Base-by-base conservation (phyloP, 805 yeast genomes). In the Candida nonsorbophila region DNA sequence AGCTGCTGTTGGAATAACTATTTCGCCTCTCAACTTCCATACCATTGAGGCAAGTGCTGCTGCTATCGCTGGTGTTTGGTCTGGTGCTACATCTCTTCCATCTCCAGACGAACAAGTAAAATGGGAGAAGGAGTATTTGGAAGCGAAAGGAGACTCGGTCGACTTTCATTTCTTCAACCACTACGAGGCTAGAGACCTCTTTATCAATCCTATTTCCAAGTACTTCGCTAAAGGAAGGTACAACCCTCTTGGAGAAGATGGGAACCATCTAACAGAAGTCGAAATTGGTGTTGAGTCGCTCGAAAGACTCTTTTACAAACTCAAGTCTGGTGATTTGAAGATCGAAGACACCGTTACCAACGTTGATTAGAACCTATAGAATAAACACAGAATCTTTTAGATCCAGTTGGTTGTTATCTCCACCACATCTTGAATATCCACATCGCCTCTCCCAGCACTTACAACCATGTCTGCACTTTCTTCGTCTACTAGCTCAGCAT, bases 21-120 rank as follows among this genome's bases (percentile, higher is more conserved):
- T 66, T 2, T 58, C 71, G 3, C 62, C 65, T 3, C 44, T 68
- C n/a, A 59, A 63, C 38, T 72, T 70, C 53, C 67, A 70, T 26
- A 57, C 67, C 9, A 66, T 70, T 38, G 79, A 73, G 40, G 55
- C 69, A 1, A 52, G 58, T 24, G 71, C 74, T 2, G 66, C 72
- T n/a, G 74, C 77, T 1, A 50, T 72, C 28, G 72, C 75, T 9
- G 77, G 77, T 13, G 66, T 70, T 4, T 72, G 76, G 74, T 53
- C 72, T 3, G 43, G 44, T 6, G 48, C 50, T 15, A 52, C 46
- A 17, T 10, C 37, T 8, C 42, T 70, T 13, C 77, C 77, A 2
- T 25, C 58, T 0, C 32, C 40, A 9, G 54, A 55, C 14, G 67
- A 59, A 15, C 73, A 68, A 41, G 30, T 32, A 11, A 33, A 43